A percentile compares a stretch with the other conserved stretches of the same genome.
phyloP scores from a whole-genome alignment of 768 basidiomycete species.

The Tricholoma sp. region DNA sequence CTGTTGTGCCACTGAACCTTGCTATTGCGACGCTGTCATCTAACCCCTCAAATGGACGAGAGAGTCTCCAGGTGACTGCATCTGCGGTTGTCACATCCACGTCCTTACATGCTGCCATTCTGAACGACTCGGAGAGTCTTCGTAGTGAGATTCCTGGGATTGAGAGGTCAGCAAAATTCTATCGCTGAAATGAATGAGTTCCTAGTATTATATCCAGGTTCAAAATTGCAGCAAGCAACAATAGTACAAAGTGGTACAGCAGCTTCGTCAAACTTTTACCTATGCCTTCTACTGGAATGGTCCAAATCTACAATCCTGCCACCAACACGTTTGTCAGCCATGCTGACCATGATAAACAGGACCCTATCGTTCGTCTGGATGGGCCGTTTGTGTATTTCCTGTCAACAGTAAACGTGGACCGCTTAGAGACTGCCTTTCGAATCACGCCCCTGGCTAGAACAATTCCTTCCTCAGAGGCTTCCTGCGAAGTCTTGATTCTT shows the following conservation, averaged over 20 bases:
- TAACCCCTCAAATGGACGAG: constrained; percentile 19
- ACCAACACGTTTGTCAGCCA: constrained; percentile 41
- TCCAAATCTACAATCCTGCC: constrained; percentile 59
- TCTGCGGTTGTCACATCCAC: constrained; percentile 88
- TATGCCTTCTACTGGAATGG: constrained; percentile 27
- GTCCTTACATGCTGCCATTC: constrained; percentile 78
- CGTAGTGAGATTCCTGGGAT: constrained; percentile 66
- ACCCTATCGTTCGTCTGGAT: constrained; percentile 39
- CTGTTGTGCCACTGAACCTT: constrained; percentile 42
- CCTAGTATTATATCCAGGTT: constrained; percentile 41
- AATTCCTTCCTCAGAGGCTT: constrained; percentile 36
- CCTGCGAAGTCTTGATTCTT: constrained; percentile 73
- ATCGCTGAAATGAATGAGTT: neutral
- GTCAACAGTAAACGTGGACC: constrained; percentile 76
- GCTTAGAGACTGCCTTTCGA: constrained; percentile 78
- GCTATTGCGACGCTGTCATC: constrained; percentile 44
- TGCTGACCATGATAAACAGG: constrained; percentile 25
- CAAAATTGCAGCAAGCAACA: constrained; percentile 77
- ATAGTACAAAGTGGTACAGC: constrained; percentile 68
- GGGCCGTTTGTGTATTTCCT: constrained; percentile 90
- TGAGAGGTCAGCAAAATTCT: constrained; percentile 37
- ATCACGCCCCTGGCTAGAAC: constrained; percentile 61
- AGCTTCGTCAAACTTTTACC: constrained; percentile 56
- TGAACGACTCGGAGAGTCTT: constrained; percentile 76
- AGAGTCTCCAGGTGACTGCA: constrained; percentile 17